These are phyloP conservation scores for Calonectria honghensis DNA, from an alignment of 2,329 filamentous ascomycete genomes.

Conservation along the genomic window DNA sequence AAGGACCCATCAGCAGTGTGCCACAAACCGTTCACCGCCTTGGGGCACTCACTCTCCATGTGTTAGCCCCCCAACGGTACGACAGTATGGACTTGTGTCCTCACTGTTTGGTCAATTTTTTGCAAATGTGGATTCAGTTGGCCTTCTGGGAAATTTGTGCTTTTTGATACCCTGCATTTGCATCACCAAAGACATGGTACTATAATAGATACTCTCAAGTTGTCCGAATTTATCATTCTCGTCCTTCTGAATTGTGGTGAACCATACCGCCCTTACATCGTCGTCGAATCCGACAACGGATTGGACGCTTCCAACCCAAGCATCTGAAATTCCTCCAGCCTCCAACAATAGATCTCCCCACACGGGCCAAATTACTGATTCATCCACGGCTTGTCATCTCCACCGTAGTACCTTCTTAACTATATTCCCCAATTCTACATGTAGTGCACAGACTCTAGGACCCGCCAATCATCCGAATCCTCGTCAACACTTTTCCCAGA, in stretches of 20 bases:
- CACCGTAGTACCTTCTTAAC: not conserved
- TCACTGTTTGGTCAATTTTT: no score
- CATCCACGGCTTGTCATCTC: not conserved
- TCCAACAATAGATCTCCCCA: not conserved
- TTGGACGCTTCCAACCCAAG: not conserved
- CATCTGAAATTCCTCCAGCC: not conserved
- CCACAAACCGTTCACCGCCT: not conserved
- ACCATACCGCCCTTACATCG: no score
- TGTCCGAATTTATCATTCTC: no score
- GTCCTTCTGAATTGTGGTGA: no score
- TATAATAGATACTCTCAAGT: no score
- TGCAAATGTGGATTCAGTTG: no score
- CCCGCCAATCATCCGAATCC: constrained; percentile 36
- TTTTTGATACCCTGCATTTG: no score
- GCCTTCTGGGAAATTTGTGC: no score
- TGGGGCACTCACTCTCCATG: no score
- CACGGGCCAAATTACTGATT: not conserved
- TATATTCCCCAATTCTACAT: not conserved
- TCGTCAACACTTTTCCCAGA: constrained; percentile 22
- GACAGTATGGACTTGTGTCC: no score
- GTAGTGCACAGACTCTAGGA: constrained; percentile 22
- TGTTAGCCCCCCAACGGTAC: no score
- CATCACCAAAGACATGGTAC: no score
- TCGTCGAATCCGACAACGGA: not conserved
- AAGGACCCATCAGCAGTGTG: not conserved